Base-by-base conservation (phyloP, 306 rosid species). In the Castanea sativa region DNA sequence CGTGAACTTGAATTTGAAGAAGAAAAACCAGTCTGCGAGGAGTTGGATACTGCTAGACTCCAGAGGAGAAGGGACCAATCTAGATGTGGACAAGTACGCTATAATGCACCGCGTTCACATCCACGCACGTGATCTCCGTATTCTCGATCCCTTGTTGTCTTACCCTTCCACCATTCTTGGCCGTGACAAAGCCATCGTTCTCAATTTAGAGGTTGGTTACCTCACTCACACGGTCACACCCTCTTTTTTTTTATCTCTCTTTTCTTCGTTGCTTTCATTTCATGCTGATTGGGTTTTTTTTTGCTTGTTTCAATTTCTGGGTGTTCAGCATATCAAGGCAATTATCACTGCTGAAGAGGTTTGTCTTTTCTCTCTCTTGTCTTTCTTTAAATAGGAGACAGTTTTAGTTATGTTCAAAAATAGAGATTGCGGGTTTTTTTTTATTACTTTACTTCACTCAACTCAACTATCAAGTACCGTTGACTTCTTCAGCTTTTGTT, bases 341-440 rank as follows among this genome's bases (percentile, higher is more conserved):
- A 92, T 95, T 70, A 95, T 95, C 79, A 95, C 99, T 0, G 97
- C 99, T 14, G 97, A 95, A 41, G 99, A 95, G 97, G 99, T 95
- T 80, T 33, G 88, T 63, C 30, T 53, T 53, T 41, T 82, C 67
- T 82, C 23, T 23, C 67, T 8, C 15, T 41, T 8, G 11, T 20
- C 15, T 6, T 21, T 29, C 6, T 4, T 32, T 27, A 23, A 12
- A 12, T 25, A 41, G 45, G 45, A 7, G 12, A 2, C 45, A 41
- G 45, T 41, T 41, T 41, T 41, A 41, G 12, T 41, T 2, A 7
- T 41, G 45, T 41, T 41, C 3, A 41, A 41, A 41, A 41, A 41
- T 41, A 41, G 45, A 0, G 45, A 41, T 41, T 2, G 3, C 8
- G 45, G 11, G 11, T 41, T 41, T 41, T 41, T 41, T 41, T 38